Evolutionary conservation across 495 filamentous ascomycete species (phyloP), one percentile per base, ranked within the genome.

Genomic region (Neurospora terricola): DNA sequence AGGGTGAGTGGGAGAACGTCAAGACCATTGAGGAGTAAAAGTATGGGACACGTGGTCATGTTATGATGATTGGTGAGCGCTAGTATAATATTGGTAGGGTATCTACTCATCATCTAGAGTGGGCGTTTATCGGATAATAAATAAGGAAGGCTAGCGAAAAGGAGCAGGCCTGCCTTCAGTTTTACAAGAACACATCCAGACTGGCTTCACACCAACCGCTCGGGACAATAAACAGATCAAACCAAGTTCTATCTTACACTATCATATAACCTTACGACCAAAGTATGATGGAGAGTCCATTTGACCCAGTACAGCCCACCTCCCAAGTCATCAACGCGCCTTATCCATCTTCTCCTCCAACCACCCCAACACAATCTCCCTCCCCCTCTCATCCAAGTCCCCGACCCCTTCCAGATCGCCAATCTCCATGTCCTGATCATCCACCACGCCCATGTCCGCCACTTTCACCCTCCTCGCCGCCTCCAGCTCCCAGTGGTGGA

Each of bases 11-110:
- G 96, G 94, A 98, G 85, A 93, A 90, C 77, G 93, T 98, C 68
- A 97, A 96, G 87, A 93, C 92, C 75, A 94, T 99, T 80, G 95
- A 97, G 82, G 96, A 99, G 85, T 98, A 78, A 68, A 68, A 69
- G 12, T n/a, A 37, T n/a, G 69, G 40, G 9, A 36, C 36, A 7
- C 16, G n/a, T 3, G 23, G 5, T 59, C 16, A 4, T 23, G 69
- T 71, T 38, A 71, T 71, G 69, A 43, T 38, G 43, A 9, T 71
- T 21, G 54, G 54, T 1, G 54, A 34, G 54, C 14, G 14, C 27
- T 66, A 66, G 54, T 18, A 34, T 66, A 66, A 66, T 66, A 34
- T 34, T 34, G 54, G 54, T 34, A 66, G 27, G 54, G 27, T 18
- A 34, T 34, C 27, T 34, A 66, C 54, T 36, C 54, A 66, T 66